phyloP scores from a whole-genome alignment of 2,329 filamentous ascomycete genomes.

The Alternaria infectoria region DNA sequence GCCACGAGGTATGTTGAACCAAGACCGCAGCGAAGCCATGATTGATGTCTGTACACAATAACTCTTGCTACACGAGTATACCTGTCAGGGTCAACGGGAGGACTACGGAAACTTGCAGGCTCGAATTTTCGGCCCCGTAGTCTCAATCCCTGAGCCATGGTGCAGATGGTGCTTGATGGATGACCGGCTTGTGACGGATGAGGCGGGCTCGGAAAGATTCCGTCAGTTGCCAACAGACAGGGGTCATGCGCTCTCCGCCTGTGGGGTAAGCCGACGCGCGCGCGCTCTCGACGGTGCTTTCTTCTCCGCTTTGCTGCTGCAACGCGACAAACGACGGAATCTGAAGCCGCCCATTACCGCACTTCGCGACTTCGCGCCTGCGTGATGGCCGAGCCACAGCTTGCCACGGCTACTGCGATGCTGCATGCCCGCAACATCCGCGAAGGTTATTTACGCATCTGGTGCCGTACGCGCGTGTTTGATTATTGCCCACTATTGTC shows the following conservation, averaged over 20 bases:
- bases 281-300: constrained; percentile 3
- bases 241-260: constrained; percentile 5
- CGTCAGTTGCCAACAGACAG: constrained; percentile 25
- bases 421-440: constrained; percentile 29
- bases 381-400: constrained; percentile 22
- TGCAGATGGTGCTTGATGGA: constrained; percentile 3
- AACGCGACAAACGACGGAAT: constrained; percentile 25
- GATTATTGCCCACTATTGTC: constrained; percentile 34
- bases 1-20: constrained; percentile 64
- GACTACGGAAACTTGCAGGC: neutral
- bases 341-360: constrained; percentile 41
- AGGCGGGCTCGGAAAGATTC: constrained; percentile 34
- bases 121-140: constrained; percentile 22
- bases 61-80: neutral
- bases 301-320: constrained; percentile 25
- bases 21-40: constrained; percentile 55
- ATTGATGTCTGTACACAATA: neutral
- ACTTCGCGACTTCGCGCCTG: constrained; percentile 25
- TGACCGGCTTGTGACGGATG: constrained; percentile 36
- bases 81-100: neutral
- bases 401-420: constrained; percentile 27
- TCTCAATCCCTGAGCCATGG: neutral
- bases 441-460: constrained; percentile 16
- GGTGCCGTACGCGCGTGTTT: neutral
- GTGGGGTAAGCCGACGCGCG: constrained; percentile 30